phyloP scores from a whole-genome alignment of 331 rosid species.

The Rhamnella rubrinervis region DNA sequence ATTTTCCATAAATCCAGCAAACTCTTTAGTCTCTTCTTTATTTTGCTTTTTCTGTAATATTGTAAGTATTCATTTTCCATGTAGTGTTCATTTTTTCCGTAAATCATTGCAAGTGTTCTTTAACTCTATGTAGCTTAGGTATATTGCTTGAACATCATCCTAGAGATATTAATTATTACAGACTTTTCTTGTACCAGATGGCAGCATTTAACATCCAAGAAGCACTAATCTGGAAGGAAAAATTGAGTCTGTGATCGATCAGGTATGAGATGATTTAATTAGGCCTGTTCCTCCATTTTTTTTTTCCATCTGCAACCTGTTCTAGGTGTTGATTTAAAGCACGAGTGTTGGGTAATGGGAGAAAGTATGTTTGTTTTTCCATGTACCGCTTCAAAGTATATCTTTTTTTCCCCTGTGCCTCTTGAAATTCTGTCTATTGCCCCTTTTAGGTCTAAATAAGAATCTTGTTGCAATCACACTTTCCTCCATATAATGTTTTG shows the following conservation, averaged over 20 bases:
- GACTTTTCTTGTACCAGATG: slow-evolving; percentile 61
- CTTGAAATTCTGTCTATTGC: not conserved
- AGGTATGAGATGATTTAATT: slow-evolving; percentile 41
- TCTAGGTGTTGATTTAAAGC: not conserved
- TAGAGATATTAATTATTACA: not conserved
- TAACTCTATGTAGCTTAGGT: not conserved
- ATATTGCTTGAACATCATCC: not conserved
- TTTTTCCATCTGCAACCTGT: not conserved
- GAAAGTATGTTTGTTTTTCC: slow-evolving; percentile 2
- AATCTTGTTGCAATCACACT: slow-evolving; percentile 4
- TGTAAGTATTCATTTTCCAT: too few relatives aligned
- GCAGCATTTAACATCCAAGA: slow-evolving; percentile 99
- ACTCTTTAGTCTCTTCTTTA: too few relatives aligned
- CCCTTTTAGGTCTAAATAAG: not conserved
- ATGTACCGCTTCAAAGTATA: slow-evolving; percentile 8
- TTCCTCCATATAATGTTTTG: slow-evolving; percentile 24
- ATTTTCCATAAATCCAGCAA: too few relatives aligned
- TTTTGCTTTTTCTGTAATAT: too few relatives aligned
- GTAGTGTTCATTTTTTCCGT: not conserved
- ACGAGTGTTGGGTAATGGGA: not conserved
- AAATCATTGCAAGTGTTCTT: not conserved
- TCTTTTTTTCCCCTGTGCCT: not conserved
- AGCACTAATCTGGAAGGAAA: slow-evolving; percentile 92
- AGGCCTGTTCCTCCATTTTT: not conserved
- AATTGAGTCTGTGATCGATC: slow-evolving; percentile 89